Evolutionary conservation across 306 rosid species (phyloP).

Genomic region (Senna siamea): DNA sequence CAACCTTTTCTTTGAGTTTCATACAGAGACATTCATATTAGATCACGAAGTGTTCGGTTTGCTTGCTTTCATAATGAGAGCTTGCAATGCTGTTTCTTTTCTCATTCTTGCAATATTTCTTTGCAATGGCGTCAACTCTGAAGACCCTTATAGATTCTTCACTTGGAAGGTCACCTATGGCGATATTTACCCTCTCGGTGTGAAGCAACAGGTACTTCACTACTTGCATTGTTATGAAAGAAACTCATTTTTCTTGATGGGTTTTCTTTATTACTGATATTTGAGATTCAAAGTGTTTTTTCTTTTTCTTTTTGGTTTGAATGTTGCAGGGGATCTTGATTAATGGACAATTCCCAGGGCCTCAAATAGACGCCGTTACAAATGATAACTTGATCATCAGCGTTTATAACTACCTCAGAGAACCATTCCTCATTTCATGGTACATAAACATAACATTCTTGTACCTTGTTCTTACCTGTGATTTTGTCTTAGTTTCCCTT

Average conservation of each 20-base stretch:
- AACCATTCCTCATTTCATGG: constrained; percentile 79
- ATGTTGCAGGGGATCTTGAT: constrained; percentile 73
- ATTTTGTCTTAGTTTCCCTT: constrained; percentile 4
- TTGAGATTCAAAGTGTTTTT: not conserved
- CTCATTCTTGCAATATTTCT: not conserved
- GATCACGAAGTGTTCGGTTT: too few relatives aligned
- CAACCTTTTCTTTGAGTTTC: not conserved
- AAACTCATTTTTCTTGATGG: not conserved
- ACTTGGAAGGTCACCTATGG: constrained; percentile 75
- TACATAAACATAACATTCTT: constrained; percentile 24
- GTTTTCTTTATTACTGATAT: not conserved
- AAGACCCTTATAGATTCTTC: constrained; percentile 64
- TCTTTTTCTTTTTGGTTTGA: constrained; percentile 25
- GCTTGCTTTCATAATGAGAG: constrained; percentile 12
- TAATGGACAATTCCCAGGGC: constrained; percentile 77
- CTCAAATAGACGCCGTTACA: constrained; percentile 71
- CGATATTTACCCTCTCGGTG: constrained; percentile 66
- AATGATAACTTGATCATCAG: constrained; percentile 69
- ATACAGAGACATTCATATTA: too few relatives aligned
- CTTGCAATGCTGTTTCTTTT: not conserved
- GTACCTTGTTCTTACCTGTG: not conserved
- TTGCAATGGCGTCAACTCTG: constrained; percentile 47
- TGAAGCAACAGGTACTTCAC: constrained; percentile 68
- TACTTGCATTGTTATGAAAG: not conserved
- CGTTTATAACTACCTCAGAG: constrained; percentile 59